phyloP scores from a whole-genome alignment of 176 grass and related monocot genomes.

The Aegilops bicornis region DNA sequence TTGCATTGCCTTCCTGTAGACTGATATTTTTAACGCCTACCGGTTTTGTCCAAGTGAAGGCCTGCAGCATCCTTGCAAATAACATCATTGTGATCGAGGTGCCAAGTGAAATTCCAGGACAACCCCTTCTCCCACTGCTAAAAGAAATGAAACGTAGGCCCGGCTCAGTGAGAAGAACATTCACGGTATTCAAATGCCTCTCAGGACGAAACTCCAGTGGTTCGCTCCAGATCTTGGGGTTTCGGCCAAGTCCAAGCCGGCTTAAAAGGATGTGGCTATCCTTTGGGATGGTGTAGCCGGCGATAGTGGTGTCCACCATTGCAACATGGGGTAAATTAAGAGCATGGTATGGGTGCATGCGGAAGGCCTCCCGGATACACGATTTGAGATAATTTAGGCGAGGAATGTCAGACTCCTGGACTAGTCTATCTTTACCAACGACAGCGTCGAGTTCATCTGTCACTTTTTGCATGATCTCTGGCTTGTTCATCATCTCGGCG shows the following conservation, averaged over 20 bases:
- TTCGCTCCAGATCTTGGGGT: not conserved
- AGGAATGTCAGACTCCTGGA: not conserved
- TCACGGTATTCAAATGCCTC: not conserved
- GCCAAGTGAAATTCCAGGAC: constrained; percentile 7
- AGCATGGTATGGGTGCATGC: not conserved
- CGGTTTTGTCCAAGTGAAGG: constrained; percentile 24
- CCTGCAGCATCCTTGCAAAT: constrained; percentile 47
- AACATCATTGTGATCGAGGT: constrained; percentile 23
- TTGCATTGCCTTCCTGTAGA: not conserved
- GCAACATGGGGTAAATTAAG: not conserved
- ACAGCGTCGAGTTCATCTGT: not conserved
- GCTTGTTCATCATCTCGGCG: not conserved
- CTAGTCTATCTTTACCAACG: not conserved
- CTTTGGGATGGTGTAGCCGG: not conserved
- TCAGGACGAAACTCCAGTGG: not conserved
- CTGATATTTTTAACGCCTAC: not conserved
- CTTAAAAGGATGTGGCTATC: not conserved
- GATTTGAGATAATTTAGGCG: not conserved
- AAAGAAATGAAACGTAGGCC: constrained; percentile 42
- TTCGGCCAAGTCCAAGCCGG: not conserved
- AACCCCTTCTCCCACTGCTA: constrained; percentile 28
- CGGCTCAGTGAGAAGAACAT: constrained; percentile 30
- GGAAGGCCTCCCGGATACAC: not conserved
- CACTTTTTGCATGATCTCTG: not conserved
- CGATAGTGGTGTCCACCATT: not conserved